Evolutionary conservation across 2,329 filamentous ascomycete species (phyloP).

Genomic region (Trichoderma harzianum): DNA sequence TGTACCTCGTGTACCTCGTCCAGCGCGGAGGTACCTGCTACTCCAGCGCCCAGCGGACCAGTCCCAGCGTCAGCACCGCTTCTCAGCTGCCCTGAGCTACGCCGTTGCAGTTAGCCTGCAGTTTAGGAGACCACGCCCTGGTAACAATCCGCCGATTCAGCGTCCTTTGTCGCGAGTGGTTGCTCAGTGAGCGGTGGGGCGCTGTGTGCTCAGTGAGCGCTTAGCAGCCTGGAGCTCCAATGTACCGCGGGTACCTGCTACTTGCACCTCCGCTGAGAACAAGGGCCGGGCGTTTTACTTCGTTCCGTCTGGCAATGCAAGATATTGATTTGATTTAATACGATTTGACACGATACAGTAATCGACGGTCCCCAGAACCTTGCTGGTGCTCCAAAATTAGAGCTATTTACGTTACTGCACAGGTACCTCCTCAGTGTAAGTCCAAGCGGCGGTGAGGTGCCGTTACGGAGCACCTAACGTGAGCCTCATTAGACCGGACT

Average conservation of each 20-base stretch:
- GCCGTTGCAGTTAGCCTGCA: slow-evolving; percentile 11
- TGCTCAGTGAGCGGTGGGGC: slow-evolving; percentile 19
- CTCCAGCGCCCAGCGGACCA: slow-evolving; percentile 4
- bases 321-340: not conserved
- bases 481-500: slow-evolving; percentile 6
- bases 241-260: not conserved
- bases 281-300: not conserved
- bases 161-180: slow-evolving; percentile 14
- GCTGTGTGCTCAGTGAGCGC: slow-evolving; percentile 16
- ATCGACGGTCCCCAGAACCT: not conserved
- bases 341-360: not conserved
- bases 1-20: not conserved
- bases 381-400: not conserved
- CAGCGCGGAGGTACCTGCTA: not conserved
- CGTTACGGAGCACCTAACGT: not conserved
- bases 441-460: slow-evolving; percentile 15
- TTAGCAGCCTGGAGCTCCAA: slow-evolving; percentile 13
- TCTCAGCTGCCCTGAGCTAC: slow-evolving; percentile 17
- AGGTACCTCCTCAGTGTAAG: not conserved
- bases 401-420: not conserved
- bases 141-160: not conserved
- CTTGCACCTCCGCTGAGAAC: not conserved
- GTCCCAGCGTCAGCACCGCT: slow-evolving; percentile 14
- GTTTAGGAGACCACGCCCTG: slow-evolving; percentile 14
- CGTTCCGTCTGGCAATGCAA: not conserved